Percentiles rank a stretch among this genome's conserved stretches.
phyloP scores from a whole-genome alignment of 2,329 filamentous ascomycete genomes.

The Ophiostoma sp. region DNA sequence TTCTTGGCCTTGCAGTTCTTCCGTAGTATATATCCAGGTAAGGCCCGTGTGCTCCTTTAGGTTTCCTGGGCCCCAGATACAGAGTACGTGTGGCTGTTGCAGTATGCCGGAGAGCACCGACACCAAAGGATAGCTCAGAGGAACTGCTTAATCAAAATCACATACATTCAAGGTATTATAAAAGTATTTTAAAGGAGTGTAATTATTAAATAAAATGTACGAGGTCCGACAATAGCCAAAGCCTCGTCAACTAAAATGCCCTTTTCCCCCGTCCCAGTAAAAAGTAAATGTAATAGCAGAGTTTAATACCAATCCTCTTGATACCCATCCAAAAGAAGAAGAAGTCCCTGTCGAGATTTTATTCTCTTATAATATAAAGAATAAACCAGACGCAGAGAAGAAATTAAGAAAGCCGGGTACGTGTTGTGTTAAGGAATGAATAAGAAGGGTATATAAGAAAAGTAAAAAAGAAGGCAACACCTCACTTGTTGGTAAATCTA shows the following conservation, averaged over 20 bases:
- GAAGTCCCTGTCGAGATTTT: background rate
- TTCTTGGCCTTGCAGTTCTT: too few species aligned
- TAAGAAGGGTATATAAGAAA: constrained; percentile 23
- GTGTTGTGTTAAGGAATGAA: constrained; percentile 18
- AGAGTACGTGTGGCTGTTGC: too few species aligned
- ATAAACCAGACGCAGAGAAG: background rate
- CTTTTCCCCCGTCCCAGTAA: background rate
- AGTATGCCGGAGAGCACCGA: too few species aligned
- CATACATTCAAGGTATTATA: background rate
- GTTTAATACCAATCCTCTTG: background rate
- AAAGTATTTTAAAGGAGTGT: background rate
- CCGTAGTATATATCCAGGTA: too few species aligned
- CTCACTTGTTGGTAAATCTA: background rate
- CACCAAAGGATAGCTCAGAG: too few species aligned
- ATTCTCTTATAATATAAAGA: background rate
- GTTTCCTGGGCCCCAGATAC: too few species aligned
- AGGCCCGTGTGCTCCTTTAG: too few species aligned
- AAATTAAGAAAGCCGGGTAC: constrained; percentile 9
- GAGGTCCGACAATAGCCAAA: background rate
- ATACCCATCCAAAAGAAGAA: background rate
- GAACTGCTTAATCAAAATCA: too few species aligned
- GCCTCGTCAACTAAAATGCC: background rate
- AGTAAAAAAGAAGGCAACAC: background rate
- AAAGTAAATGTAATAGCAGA: background rate
- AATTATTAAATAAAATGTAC: background rate